Evolutionary conservation across 2,329 filamentous ascomycete genomes (phyloP).

Genomic region (Cladosporium sp.): DNA sequence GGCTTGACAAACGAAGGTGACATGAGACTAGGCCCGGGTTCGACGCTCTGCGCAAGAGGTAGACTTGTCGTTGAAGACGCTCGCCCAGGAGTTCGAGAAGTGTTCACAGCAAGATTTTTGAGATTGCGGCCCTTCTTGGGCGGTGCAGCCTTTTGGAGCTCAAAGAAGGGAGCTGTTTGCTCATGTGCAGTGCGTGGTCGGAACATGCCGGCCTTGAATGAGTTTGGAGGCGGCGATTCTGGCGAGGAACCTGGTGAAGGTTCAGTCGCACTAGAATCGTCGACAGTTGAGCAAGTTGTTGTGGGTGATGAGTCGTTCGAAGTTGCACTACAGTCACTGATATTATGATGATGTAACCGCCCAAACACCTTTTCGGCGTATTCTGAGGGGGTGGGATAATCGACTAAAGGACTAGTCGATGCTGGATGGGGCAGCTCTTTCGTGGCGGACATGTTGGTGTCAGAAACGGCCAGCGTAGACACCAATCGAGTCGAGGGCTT

Average conservation of each 20-base stretch:
- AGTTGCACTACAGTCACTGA: constrained; percentile 72
- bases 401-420: constrained; percentile 10
- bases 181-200: constrained; percentile 47
- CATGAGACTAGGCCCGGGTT: constrained; percentile 58
- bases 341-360: constrained; percentile 61
- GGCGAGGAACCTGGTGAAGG: constrained; percentile 88
- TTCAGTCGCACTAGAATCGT: constrained; percentile 85
- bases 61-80: constrained; percentile 32
- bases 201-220: constrained; percentile 57
- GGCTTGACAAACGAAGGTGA: constrained; percentile 80
- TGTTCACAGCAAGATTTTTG: constrained; percentile 77
- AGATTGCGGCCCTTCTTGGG: constrained; percentile 64
- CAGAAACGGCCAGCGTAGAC: constrained; percentile 15
- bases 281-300: constrained; percentile 86
- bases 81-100: constrained; percentile 45
- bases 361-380: constrained; percentile 24
- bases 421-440: constrained; percentile 23
- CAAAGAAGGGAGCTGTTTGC: constrained; percentile 52
- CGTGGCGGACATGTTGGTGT: constrained; percentile 25
- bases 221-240: constrained; percentile 69
- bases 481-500: constrained; percentile 17
- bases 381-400: constrained; percentile 16
- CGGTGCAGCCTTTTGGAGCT: constrained; percentile 44
- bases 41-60: constrained; percentile 29
- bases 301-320: constrained; percentile 94